phyloP scores from a whole-genome alignment of 2,329 filamentous ascomycete species.

The Cladosporium sp. region DNA sequence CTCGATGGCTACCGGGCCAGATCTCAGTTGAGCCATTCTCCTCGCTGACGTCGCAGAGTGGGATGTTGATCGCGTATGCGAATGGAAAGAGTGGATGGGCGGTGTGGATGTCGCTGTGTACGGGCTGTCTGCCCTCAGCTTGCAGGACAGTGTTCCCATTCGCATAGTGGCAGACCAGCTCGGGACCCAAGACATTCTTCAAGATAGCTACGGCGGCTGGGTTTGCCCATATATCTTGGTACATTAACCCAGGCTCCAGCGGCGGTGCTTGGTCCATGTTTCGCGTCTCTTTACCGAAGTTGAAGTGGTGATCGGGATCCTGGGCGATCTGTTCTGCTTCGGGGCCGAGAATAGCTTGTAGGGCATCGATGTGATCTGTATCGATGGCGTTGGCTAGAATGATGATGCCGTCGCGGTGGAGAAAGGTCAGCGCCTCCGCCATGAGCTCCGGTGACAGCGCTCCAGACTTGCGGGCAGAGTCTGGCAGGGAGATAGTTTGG shows the following conservation, averaged over 20 bases:
- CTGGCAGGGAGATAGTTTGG: conserved; percentile 4
- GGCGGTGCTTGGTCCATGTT: conserved; percentile 47
- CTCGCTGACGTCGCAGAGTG: conserved; percentile 52
- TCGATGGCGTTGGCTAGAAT: not conserved
- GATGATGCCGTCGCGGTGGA: conserved; percentile 24
- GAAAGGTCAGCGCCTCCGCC: conserved; percentile 24
- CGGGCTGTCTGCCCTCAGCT: conserved; percentile 50
- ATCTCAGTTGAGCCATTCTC: conserved; percentile 59
- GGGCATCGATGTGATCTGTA: conserved; percentile 25
- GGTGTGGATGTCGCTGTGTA: conserved; percentile 63
- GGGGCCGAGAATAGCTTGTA: conserved; percentile 30
- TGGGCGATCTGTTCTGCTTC: conserved; percentile 39
- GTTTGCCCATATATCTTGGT: conserved; percentile 44
- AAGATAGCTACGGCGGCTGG: conserved; percentile 32
- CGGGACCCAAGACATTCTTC: not conserved
- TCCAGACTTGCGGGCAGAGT: conserved; percentile 1
- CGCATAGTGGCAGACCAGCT: conserved; percentile 52
- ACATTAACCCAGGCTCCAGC: conserved; percentile 44
- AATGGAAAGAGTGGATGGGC: conserved; percentile 56
- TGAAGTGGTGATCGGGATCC: conserved; percentile 31
- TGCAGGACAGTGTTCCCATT: conserved; percentile 59
- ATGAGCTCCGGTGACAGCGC: conserved; percentile 21
- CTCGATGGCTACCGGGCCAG: conserved; percentile 59
- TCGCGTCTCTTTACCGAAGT: conserved; percentile 30
- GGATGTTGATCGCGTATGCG: conserved; percentile 57